Base-by-base conservation (phyloP, 345 rosid species). In the Populus euphratica region DNA sequence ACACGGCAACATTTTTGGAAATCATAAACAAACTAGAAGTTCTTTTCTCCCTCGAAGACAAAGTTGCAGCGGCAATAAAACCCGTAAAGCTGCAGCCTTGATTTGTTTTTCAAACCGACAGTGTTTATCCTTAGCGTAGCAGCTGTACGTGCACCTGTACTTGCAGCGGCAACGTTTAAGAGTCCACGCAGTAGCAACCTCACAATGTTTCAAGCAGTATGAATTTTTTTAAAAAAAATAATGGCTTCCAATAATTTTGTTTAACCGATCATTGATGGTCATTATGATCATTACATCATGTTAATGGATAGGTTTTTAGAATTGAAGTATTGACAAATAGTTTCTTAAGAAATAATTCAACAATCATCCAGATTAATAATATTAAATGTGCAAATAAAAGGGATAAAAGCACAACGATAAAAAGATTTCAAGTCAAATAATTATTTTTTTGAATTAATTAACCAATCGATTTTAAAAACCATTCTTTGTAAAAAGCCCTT, bases 301-400 rank as follows among this genome's bases (percentile, higher is more conserved):
- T 4, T 9, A 0, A 1, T 23, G 44, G 2, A 41, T 0, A 0
- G 9, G 4, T 10, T 12, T 41, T 41, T 10, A n/a, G 10, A 13
- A 56, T 56, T 12, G 3, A 56, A 52, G 12, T 56, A 56, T n/a
- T 56, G 2, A 2, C 33, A 31, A 31, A 31, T 31, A 31, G 3
- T 38, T 38, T 38, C 8, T 5, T 2, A 38, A 0, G 2, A 6
- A 38, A 38, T 38, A 5, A 38, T 7, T 5, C 0, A 38, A 38
- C 39, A 0, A 38, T 5, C 6, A 38, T 5, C 0, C 8, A 5
- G 39, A 38, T 5, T 1, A 38, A 38, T 7, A 17, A 6, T 50
- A 5, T 17, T 4, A 3, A 17, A 50, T 1, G 6, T 18, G 9
- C 18, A 50, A 17, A 18, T 17, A 50, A 17, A 17, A 2, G 0